These are phyloP conservation scores for Nicotiana tabacum DNA, from an alignment of 257 asterid genomes.

Conservation along the genomic window DNA sequence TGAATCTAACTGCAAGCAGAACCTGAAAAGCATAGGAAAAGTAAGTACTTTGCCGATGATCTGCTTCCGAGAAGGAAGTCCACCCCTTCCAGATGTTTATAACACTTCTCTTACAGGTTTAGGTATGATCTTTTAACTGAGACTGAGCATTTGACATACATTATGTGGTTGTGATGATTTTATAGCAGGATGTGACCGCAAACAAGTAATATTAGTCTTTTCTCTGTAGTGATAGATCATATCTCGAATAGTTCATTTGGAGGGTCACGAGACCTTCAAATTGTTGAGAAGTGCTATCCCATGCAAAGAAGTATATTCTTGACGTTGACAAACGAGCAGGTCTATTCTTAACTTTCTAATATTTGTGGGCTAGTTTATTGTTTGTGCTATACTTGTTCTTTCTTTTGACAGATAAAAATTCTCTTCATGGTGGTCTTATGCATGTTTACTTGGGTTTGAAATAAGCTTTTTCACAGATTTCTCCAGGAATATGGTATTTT, in stretches of 20 bases:
- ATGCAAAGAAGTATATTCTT: conserved; percentile 69
- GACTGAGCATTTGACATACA: neutral
- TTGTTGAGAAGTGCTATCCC: conserved; percentile 77
- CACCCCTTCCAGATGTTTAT: conserved; percentile 86
- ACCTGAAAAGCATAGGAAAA: conserved; percentile 33
- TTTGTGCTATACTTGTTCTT: neutral
- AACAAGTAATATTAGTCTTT: conserved; percentile 14
- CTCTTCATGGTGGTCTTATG: neutral
- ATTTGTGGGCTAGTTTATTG: neutral
- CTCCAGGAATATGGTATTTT: conserved; percentile 86
- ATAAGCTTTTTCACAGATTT: conserved; percentile 49
- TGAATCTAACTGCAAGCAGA: conserved; percentile 36
- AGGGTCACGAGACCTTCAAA: conserved; percentile 54
- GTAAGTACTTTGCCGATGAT: conserved; percentile 59
- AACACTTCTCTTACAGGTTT: conserved; percentile 58
- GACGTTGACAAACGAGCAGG: conserved; percentile 82
- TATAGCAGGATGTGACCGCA: neutral
- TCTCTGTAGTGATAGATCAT: conserved; percentile 46
- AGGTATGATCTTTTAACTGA: conserved; percentile 35
- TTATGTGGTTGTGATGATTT: neutral
- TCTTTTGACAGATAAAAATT: neutral
- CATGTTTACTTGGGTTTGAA: conserved; percentile 1
- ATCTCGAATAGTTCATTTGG: conserved; percentile 60
- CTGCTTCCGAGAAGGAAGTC: conserved; percentile 94
- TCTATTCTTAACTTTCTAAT: conserved; percentile 20